phyloP scores from a whole-genome alignment of 2,329 filamentous ascomycete genomes.

The Hypoxylon sp. region DNA sequence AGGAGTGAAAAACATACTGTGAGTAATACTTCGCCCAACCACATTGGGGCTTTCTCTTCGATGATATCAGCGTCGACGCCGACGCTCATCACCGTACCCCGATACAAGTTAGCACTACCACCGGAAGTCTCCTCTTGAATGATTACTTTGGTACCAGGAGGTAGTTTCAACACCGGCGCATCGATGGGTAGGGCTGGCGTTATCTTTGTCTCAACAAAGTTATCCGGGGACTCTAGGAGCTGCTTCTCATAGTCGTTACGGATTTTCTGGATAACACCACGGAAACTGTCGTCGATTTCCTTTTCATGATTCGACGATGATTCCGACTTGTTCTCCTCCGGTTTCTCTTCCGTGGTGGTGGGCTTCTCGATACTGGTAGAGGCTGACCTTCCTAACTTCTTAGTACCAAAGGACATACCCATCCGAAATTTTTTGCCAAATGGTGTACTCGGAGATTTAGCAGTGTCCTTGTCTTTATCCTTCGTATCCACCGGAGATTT shows the following conservation, averaged over 20 bases:
- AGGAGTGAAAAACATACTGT: conserved; percentile 62
- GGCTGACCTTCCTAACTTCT: conserved; percentile 82
- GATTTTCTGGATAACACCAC: conserved; percentile 80
- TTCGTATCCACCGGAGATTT: conserved; percentile 73
- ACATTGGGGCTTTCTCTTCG: conserved; percentile 89
- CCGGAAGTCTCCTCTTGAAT: conserved; percentile 79
- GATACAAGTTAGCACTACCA: conserved; percentile 86
- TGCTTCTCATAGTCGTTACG: conserved; percentile 80
- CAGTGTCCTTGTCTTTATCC: conserved; percentile 66
- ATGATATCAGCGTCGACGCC: conserved; percentile 85
- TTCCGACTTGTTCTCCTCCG: conserved; percentile 72
- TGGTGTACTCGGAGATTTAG: conserved; percentile 72
- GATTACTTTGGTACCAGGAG: conserved; percentile 76
- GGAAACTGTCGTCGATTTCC: conserved; percentile 81
- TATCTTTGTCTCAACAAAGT: conserved; percentile 73
- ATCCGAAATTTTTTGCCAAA: conserved; percentile 56
- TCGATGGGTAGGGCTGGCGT: conserved; percentile 79
- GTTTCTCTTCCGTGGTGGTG: conserved; percentile 81
- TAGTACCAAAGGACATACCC: conserved; percentile 78
- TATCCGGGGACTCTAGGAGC: conserved; percentile 68
- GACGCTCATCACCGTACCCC: conserved; percentile 86
- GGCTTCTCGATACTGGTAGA: conserved; percentile 80
- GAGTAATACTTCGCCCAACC: conserved; percentile 90
- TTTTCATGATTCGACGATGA: conserved; percentile 77
- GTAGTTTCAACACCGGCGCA: conserved; percentile 82